phyloP scores from a whole-genome alignment of 768 basidiomycete genomes.

The Phaeotremella fagi region DNA sequence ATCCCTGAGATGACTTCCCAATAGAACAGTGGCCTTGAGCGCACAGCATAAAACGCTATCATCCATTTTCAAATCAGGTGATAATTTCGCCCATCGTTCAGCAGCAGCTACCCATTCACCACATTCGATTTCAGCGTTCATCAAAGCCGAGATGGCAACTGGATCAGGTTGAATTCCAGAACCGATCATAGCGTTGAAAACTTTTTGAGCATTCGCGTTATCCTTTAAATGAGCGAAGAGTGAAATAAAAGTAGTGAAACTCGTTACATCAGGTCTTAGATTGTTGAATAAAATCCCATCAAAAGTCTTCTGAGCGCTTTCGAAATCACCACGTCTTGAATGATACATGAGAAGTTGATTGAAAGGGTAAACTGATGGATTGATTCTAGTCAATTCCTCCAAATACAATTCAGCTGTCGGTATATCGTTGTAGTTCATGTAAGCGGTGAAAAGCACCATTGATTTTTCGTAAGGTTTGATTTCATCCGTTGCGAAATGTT shows the following conservation, averaged over 20 bases:
- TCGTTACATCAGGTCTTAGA: slow-evolving; percentile 53
- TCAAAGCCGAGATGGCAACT: slow-evolving; percentile 55
- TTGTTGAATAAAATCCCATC: slow-evolving; percentile 44
- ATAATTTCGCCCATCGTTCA: slow-evolving; percentile 62
- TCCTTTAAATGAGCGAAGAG: slow-evolving; percentile 63
- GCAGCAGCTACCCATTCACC: slow-evolving; percentile 75
- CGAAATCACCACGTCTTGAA: slow-evolving; percentile 26
- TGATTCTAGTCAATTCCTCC: slow-evolving; percentile 5
- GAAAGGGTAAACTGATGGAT: slow-evolving; percentile 13
- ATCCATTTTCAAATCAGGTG: slow-evolving; percentile 32
- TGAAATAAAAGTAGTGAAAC: slow-evolving; percentile 67
- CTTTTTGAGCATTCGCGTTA: slow-evolving; percentile 59
- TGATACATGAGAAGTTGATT: slow-evolving; percentile 27
- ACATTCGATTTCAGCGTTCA: slow-evolving; percentile 77
- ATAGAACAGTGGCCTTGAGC: slow-evolving; percentile 74
- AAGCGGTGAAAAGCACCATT: slow-evolving; percentile 18
- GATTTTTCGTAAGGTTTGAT: background rate
- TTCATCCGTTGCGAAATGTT: background rate
- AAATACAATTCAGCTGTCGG: slow-evolving; percentile 14
- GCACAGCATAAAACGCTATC: slow-evolving; percentile 64
- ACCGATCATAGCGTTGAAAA: slow-evolving; percentile 61
- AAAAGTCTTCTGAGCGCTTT: slow-evolving; percentile 25
- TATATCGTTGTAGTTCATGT: slow-evolving; percentile 24
- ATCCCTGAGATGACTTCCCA: slow-evolving; percentile 68
- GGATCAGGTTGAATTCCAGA: slow-evolving; percentile 30